phyloP scores from a whole-genome alignment of 352 stramenopile genomes.

The Pythium sp. region DNA sequence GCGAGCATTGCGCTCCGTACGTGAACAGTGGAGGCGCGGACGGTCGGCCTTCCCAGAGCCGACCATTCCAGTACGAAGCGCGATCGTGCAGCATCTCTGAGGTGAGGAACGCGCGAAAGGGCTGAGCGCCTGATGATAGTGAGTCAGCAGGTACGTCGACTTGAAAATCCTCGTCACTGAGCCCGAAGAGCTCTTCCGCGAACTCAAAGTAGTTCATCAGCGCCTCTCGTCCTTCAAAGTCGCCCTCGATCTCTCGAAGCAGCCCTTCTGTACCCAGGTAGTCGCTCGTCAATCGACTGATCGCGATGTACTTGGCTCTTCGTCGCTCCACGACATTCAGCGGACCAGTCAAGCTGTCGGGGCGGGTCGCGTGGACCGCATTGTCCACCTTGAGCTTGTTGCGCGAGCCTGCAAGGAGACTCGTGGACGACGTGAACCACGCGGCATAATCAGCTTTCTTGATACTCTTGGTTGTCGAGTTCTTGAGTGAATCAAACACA shows the following conservation, averaged over 20 bases:
- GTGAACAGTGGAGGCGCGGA: constrained; percentile 65
- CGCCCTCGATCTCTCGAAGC: constrained; percentile 68
- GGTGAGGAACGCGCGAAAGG: constrained; percentile 55
- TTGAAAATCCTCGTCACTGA: constrained; percentile 46
- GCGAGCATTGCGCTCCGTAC: constrained; percentile 61
- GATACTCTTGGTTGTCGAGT: constrained; percentile 35
- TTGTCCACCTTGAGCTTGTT: constrained; percentile 90
- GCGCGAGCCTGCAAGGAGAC: constrained; percentile 46
- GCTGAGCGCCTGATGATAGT: constrained; percentile 2
- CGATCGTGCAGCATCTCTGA: constrained; percentile 40
- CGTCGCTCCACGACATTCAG: constrained; percentile 86
- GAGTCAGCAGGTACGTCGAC: constrained; percentile 13
- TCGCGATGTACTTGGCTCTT: constrained; percentile 93
- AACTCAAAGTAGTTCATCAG: constrained; percentile 75
- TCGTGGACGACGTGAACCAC: constrained; percentile 66
- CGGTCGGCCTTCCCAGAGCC: constrained; percentile 69
- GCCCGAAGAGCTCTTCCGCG: constrained; percentile 64
- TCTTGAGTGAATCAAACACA: constrained; percentile 40
- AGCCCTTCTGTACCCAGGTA: constrained; percentile 81
- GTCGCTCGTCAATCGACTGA: constrained; percentile 89
- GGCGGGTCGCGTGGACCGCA: constrained; percentile 87
- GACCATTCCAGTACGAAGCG: constrained; percentile 81
- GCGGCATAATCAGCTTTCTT: constrained; percentile 42
- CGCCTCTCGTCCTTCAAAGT: constrained; percentile 76
- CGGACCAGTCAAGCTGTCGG: constrained; percentile 90